phyloP scores from a whole-genome alignment of 345 rosid species.

The Hibiscus mutabilis region DNA sequence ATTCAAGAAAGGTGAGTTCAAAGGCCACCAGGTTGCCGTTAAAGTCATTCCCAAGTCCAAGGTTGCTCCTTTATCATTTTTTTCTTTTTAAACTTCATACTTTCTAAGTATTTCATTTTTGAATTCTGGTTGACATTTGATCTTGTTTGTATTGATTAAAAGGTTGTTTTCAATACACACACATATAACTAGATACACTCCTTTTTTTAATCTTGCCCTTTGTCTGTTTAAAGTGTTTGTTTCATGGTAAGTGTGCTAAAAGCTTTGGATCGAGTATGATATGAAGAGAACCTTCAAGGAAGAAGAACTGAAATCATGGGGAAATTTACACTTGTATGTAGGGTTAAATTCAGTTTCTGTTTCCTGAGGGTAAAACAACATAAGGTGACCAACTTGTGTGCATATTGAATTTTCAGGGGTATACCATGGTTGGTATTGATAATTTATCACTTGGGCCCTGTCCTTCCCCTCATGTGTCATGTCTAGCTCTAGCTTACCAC shows the following conservation, averaged over 20 bases:
- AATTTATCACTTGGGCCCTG: conserved; percentile 5
- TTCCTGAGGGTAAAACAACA: conserved; percentile 7
- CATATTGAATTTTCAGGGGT: conserved; percentile 7
- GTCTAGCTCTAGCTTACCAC: not conserved
- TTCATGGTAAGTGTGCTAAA: no score
- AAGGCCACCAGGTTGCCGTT: conserved; percentile 82
- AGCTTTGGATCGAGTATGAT: not conserved
- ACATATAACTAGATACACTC: not conserved
- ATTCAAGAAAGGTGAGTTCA: conserved; percentile 81
- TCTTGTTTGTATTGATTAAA: no score
- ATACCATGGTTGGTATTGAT: not conserved
- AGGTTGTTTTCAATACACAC: no score
- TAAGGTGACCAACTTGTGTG: conserved; percentile 13
- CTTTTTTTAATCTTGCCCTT: not conserved
- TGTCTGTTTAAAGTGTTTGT: not conserved
- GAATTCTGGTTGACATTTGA: no score
- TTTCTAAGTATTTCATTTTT: no score
- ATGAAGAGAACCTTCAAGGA: not conserved
- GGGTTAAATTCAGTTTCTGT: conserved; percentile 6
- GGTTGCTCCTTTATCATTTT: conserved; percentile 24
- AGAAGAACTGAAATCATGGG: not conserved
- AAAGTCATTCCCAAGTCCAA: conserved; percentile 90
- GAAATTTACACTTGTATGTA: not conserved
- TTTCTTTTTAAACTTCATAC: no score
- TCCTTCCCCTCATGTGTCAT: not conserved